Percentiles rank a stretch among this genome's conserved stretches.
Evolutionary conservation across 1,284 basidiomycete genomes (phyloP).

Genomic region (Cutaneotrichosporon spelunceum): DNA sequence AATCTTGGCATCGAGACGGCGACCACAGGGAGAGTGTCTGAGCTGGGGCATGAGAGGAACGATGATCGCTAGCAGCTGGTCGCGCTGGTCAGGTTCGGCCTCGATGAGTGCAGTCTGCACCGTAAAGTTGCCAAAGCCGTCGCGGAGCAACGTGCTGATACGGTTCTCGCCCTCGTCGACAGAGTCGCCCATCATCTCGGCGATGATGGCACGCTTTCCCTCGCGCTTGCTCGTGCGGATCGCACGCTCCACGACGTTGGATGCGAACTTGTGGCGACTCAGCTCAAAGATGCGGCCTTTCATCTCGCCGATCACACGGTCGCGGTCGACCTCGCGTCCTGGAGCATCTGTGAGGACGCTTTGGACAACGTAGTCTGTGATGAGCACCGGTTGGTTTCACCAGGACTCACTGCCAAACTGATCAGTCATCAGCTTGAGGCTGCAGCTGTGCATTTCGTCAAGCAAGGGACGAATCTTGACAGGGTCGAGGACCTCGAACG

Average conservation of each 20-base stretch:
- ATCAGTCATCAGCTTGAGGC: slow-evolving; percentile 72
- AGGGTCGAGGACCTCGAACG: slow-evolving; percentile 78
- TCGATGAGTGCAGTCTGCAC: slow-evolving; percentile 42
- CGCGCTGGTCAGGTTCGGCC: slow-evolving; percentile 37
- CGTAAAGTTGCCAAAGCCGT: slow-evolving; percentile 46
- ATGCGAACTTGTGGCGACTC: slow-evolving; percentile 91
- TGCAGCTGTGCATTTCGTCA: slow-evolving; percentile 76
- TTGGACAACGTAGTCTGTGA: slow-evolving; percentile 83
- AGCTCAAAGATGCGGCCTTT: slow-evolving; percentile 74
- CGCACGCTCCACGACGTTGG: slow-evolving; percentile 94
- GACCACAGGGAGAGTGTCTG: slow-evolving; percentile 44
- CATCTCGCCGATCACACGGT: slow-evolving; percentile 66
- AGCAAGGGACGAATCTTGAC: slow-evolving; percentile 68
- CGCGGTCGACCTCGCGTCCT: slow-evolving; percentile 68
- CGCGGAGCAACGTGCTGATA: slow-evolving; percentile 36
- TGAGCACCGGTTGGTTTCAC: slow-evolving; percentile 13
- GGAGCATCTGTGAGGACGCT: slow-evolving; percentile 72
- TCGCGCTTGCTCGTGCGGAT: slow-evolving; percentile 64
- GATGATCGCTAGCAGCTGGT: slow-evolving; percentile 40
- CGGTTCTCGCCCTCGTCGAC: slow-evolving; percentile 28
- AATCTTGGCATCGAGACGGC: slow-evolving; percentile 37
- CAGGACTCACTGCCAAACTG: slow-evolving; percentile 70
- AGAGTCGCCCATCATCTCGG: slow-evolving; percentile 61
- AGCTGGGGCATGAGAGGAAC: slow-evolving; percentile 35
- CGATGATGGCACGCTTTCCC: slow-evolving; percentile 66